Evolutionary conservation across 2,329 filamentous ascomycete genomes (phyloP).

Genomic region (Alternaria longipes): DNA sequence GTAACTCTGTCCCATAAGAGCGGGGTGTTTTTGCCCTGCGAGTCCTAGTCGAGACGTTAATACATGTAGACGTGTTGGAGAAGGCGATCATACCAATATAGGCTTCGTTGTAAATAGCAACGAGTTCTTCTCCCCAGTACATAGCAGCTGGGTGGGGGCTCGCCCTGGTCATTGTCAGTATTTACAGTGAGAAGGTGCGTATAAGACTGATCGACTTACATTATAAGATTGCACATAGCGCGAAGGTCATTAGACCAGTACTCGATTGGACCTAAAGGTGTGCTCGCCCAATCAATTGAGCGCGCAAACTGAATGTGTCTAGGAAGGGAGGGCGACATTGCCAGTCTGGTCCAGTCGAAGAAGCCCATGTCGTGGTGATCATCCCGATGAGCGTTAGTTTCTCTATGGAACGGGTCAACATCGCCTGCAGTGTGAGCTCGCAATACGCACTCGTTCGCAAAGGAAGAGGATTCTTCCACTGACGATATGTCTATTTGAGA

Average conservation of each 20-base stretch:
- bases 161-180: constrained; percentile 36
- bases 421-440: constrained; percentile 51
- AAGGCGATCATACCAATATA: constrained; percentile 57
- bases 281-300: constrained; percentile 76
- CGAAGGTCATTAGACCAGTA: constrained; percentile 76
- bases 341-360: constrained; percentile 84
- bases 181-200: neutral
- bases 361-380: constrained; percentile 59
- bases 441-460: constrained; percentile 54
- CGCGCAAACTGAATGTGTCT: constrained; percentile 77
- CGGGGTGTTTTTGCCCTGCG: constrained; percentile 79
- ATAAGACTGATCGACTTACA: constrained; percentile 55
- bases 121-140: constrained; percentile 79
- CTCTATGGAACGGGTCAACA: constrained; percentile 52
- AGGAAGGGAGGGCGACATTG: constrained; percentile 69
- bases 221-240: constrained; percentile 82
- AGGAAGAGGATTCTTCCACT: constrained; percentile 38
- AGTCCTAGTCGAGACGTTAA: constrained; percentile 52
- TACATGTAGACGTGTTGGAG: neutral
- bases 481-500: constrained; percentile 31
- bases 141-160: constrained; percentile 69
- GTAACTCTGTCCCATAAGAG: constrained; percentile 77
- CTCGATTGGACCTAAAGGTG: constrained; percentile 78
- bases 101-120: constrained; percentile 76
- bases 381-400: constrained; percentile 28